Percentiles rank a stretch among this genome's conserved stretches.
phyloP scores from a whole-genome alignment of 768 basidiomycete genomes.

The Tylopilus balloui region DNA sequence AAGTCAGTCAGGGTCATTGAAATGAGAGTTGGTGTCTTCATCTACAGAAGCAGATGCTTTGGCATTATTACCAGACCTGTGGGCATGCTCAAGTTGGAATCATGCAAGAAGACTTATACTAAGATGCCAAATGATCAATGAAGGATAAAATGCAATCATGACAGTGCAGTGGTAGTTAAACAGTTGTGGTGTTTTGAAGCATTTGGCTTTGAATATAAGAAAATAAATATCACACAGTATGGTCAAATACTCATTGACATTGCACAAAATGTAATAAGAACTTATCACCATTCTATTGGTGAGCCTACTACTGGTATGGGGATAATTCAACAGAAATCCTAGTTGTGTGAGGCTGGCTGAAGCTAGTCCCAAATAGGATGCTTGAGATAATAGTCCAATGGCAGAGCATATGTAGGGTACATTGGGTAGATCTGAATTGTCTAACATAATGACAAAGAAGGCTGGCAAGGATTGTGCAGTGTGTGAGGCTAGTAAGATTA shows the following conservation, averaged over 20 bases:
- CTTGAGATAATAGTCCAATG: neutral
- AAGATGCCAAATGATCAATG: neutral
- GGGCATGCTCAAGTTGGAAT: neutral
- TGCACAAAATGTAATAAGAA: neutral
- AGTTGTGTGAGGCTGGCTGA: neutral
- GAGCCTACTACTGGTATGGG: neutral
- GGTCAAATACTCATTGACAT: neutral
- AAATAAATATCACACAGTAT: too few species aligned
- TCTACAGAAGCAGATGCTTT: neutral
- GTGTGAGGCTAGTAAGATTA: too few species aligned
- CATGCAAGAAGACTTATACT: neutral
- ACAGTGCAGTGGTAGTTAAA: neutral
- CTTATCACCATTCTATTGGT: too few species aligned
- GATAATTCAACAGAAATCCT: neutral
- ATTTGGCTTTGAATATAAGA: neutral
- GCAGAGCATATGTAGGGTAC: neutral
- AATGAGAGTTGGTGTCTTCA: neutral
- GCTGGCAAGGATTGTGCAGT: too few species aligned
- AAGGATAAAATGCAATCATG: neutral
- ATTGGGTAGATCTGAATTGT: neutral
- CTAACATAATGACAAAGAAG: too few species aligned
- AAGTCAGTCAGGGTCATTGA: neutral
- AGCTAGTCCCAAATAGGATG: neutral
- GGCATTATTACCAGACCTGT: neutral
- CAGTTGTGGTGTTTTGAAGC: neutral